Percentiles rank a stretch among this genome's conserved stretches.
Conservation (phyloP, 2,329 filamentous ascomycete species). For the Hypoxylon sp. region DNA sequence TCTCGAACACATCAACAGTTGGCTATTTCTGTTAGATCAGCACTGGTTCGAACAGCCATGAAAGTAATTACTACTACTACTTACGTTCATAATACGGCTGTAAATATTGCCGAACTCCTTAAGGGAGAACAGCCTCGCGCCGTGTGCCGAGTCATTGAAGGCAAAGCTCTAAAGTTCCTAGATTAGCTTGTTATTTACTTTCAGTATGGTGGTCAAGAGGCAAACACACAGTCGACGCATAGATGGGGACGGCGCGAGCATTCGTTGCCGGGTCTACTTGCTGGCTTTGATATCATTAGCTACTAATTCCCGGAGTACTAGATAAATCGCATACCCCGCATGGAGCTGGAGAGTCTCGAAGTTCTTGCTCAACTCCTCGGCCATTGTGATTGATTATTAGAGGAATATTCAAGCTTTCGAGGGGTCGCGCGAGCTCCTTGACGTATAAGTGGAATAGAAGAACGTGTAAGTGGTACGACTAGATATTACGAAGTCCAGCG, state of each 20-base stretch:
- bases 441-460: slow-evolving; percentile 19
- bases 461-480: slow-evolving; percentile 11
- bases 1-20: slow-evolving; percentile 96
- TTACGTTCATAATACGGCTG: slow-evolving; percentile 96
- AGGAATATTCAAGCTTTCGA: slow-evolving; percentile 11
- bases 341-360: slow-evolving; percentile 91
- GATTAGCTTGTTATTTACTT: slow-evolving; percentile 18
- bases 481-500: slow-evolving; percentile 22
- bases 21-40: slow-evolving; percentile 67
- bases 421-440: neutral
- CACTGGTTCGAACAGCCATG: neutral
- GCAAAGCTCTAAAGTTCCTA: slow-evolving; percentile 76
- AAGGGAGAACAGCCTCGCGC: slow-evolving; percentile 93
- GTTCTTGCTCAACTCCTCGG: slow-evolving; percentile 67
- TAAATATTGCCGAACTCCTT: slow-evolving; percentile 99
- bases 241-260: slow-evolving; percentile 93
- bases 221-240: slow-evolving; percentile 80
- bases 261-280: slow-evolving; percentile 85
- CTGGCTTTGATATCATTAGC: slow-evolving; percentile 68
- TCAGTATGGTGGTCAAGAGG: neutral
- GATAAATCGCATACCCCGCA: slow-evolving; percentile 73
- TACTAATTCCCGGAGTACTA: slow-evolving; percentile 4
- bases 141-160: slow-evolving; percentile 97
- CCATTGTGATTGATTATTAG: slow-evolving; percentile 54
- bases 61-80: slow-evolving; percentile 58